Conservation (phyloP, 2,329 filamentous ascomycete genomes). For the Trichoderma guizhouense region DNA sequence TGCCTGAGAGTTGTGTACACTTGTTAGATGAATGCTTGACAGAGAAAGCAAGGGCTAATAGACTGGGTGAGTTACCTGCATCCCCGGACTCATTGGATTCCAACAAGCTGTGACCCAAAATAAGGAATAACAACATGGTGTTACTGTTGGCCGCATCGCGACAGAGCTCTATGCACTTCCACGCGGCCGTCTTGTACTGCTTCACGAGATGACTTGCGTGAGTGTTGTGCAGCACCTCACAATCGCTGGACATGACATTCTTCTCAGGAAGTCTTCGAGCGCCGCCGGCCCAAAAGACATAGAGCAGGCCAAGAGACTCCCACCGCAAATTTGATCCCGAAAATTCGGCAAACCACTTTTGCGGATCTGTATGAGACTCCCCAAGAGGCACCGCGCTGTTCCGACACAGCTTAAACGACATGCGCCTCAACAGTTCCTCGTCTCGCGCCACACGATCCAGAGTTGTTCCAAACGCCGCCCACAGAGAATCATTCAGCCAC, state of each 20-base stretch:
- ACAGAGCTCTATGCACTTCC: constrained; percentile 16
- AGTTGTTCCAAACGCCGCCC: not conserved
- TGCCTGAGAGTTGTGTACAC: not conserved
- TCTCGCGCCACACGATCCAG: not conserved
- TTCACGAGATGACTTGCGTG: not conserved
- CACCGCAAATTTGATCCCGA: constrained; percentile 38
- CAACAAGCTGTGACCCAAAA: constrained; percentile 6
- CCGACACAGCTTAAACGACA: constrained; percentile 34
- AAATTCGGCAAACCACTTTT: constrained; percentile 39
- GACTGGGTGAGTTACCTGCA: not conserved
- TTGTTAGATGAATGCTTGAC: not conserved
- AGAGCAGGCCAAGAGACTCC: constrained; percentile 43
- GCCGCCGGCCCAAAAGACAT: constrained; percentile 12
- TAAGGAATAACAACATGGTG: not conserved
- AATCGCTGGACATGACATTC: not conserved
- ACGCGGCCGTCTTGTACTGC: constrained; percentile 5
- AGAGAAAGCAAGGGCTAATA: too few relatives aligned
- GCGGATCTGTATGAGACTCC: constrained; percentile 33
- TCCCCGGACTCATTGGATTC: constrained; percentile 14
- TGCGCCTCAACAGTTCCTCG: constrained; percentile 2
- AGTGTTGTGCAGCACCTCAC: not conserved
- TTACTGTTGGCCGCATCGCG: constrained; percentile 10
- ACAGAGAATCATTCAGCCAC: not conserved
- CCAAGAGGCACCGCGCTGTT: constrained; percentile 37
- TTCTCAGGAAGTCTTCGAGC: not conserved